Evolutionary conservation across 768 basidiomycete genomes (phyloP), one percentile per base, ranked within the genome.

Genomic region (Hericium coralloides): DNA sequence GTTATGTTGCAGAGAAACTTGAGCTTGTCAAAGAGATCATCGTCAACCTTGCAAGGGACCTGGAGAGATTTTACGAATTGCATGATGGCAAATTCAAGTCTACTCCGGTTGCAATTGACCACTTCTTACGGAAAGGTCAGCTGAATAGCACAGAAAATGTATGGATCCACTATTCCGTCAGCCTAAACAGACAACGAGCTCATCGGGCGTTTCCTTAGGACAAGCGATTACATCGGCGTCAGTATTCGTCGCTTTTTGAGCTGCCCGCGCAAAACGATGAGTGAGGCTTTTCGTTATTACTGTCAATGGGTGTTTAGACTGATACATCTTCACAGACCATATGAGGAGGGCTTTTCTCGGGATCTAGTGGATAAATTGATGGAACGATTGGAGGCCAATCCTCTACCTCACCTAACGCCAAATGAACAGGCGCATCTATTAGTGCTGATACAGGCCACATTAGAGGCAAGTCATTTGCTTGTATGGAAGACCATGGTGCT

Each of bases 11-110:
- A 95, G 93, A 85, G 39, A 95, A 95, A 69, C 68, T 90, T 39
- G 88, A 89, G 57, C 68, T 93, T 7, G 94, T 95, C 47, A 92
- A 95, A 63, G 80, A 81, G 37, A 84, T 93, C 60, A 83, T 95
- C 43, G 69, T 83, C 18, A 82, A 83, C 53, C 79, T 98, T 12
- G 78, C 79, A 8, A 73, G 72, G 41, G 70, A 72, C 43, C 50
- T 81, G 6, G 69, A 74, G 56, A 76, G 62, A 48, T 69, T 68
- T 38, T 61, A 48, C 14, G 57, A 59, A 47, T 59, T 61, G 25
- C 65, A 61, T n/a, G 36, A 38, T 20, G 55, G 49, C 26, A 8
- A 22, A 26, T 61, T 63, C 22, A 63, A 65, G 8, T 83, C 81
- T 77, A 67, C 74, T n/a, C 70, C 76, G 10, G 63, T 91, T 14